Base-by-base conservation (phyloP, 73 alveolate species). In the Paramecium primaurelia region DNA sequence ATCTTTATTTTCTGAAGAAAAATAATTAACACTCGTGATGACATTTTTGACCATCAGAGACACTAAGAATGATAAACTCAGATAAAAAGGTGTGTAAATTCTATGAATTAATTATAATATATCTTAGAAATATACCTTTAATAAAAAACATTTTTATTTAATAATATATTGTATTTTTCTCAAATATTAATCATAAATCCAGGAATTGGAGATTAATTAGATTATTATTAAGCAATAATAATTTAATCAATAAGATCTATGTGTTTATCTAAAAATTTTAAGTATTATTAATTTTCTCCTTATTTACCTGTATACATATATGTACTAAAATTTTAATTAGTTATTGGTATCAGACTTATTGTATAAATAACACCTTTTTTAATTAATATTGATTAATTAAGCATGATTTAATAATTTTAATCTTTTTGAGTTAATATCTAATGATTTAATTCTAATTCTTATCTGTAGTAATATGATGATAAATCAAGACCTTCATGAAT, bases 61-160 rank as follows among this genome's bases (percentile, higher is more conserved):
- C 32, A 73, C 40, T 36, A 73, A 73, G 12, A 73, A 32, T 73
- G 87, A 73, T n/a, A 73, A 73, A 18, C 47, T 73, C 16, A 73
- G 87, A 73, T 25, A 73, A 37, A 73, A 73, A 73, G 87, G 87
- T n/a, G 87, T 73, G 14, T 36, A 73, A 73, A 73, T 73, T 73
- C 59, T 73, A 14, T 73, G 87, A 73, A 64, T 64, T 11, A 32
- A 64, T 64, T 32, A 64, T 64, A 54, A 14, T 49, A 49, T 49
- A 49, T n/a, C 28, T 49, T 49, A 49, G 60, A 16, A 59, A 59
- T 40, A 40, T 40, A 8, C 49, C 49, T 40, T 40, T 3, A 40
- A 40, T 40, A 40, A 40, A 22, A 40, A 5, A 8, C 49, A 40
- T 40, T n/a, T 40, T 40, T 40, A 40, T 22, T 22, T 22, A 22